phyloP scores from a whole-genome alignment of 495 filamentous ascomycete genomes.

The Aspergillus cristatus region DNA sequence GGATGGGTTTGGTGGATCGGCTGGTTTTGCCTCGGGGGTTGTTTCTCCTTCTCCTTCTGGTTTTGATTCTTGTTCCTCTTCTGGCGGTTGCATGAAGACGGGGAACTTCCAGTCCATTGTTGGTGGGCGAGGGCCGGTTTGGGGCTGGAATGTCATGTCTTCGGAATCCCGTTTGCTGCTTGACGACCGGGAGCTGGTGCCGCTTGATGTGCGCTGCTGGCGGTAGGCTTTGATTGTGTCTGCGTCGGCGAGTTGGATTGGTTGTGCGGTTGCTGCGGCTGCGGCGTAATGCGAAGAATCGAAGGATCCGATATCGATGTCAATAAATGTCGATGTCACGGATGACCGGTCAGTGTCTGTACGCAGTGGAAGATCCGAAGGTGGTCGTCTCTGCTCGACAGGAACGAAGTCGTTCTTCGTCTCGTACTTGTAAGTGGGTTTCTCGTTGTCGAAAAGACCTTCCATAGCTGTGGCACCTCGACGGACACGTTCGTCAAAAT shows the following conservation, averaged over 20 bases:
- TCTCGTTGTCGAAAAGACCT: slow-evolving; percentile 38
- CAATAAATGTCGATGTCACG: slow-evolving; percentile 39
- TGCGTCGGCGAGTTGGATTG: slow-evolving; percentile 41
- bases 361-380: slow-evolving; percentile 41
- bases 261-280: slow-evolving; percentile 31
- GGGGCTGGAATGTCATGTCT: slow-evolving; percentile 23
- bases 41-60: slow-evolving; percentile 1
- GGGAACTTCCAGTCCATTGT: slow-evolving; percentile 46
- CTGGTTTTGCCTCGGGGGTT: slow-evolving; percentile 8
- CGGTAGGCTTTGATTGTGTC: slow-evolving; percentile 43
- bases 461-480: slow-evolving; percentile 41
- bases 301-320: slow-evolving; percentile 40
- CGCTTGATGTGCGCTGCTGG: slow-evolving; percentile 27
- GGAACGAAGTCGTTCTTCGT: slow-evolving; percentile 40
- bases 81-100: slow-evolving; percentile 17
- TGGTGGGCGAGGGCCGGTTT: slow-evolving; percentile 32
- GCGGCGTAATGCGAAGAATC: slow-evolving; percentile 41
- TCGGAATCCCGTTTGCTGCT: slow-evolving; percentile 15
- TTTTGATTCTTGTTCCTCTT: slow-evolving; percentile 9
- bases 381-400: slow-evolving; percentile 22
- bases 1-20: slow-evolving; percentile 7
- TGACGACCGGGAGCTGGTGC: slow-evolving; percentile 24
- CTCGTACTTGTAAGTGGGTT: slow-evolving; percentile 38
- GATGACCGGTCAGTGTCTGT: slow-evolving; percentile 39
- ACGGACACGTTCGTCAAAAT: slow-evolving; percentile 40